phyloP scores from a whole-genome alignment of 192 early-diverging fungal genomes.

The Backusella tuberculispora region DNA sequence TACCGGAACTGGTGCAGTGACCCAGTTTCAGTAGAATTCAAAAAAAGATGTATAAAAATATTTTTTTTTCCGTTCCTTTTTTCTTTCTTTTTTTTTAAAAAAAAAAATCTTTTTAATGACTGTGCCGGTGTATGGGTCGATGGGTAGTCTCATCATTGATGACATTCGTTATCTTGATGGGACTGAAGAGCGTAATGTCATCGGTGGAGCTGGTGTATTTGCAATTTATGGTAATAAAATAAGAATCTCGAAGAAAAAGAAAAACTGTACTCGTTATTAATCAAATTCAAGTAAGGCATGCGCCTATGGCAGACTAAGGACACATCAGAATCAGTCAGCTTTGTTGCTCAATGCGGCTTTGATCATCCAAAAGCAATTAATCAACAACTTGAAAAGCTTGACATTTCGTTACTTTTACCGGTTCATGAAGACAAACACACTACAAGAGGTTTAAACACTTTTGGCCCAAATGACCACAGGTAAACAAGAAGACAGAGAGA shows the following conservation, averaged over 20 bases:
- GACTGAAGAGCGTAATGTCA: conserved; percentile 27
- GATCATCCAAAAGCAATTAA: conserved; percentile 42
- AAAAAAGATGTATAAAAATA: too few species aligned
- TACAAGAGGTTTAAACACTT: conserved; percentile 44
- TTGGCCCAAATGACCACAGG: conserved; percentile 43
- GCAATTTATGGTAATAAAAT: conserved; percentile 54
- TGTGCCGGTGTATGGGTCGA: conserved; percentile 17
- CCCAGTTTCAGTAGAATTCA: too few species aligned
- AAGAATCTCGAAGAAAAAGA: conserved; percentile 1
- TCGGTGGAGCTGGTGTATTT: conserved; percentile 48
- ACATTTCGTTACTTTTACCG: conserved; percentile 32
- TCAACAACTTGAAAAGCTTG: conserved; percentile 24
- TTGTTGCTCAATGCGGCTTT: conserved; percentile 41
- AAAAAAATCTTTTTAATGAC: background rate
- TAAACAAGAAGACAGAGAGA: background rate
- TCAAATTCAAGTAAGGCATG: conserved; percentile 35
- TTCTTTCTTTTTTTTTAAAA: background rate
- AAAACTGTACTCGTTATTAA: background rate
- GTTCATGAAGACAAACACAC: conserved; percentile 37
- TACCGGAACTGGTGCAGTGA: too few species aligned
- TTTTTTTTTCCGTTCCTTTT: background rate
- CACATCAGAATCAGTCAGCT: conserved; percentile 39
- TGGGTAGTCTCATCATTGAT: conserved; percentile 45
- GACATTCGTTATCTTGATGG: conserved; percentile 43
- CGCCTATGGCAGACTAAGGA: conserved; percentile 40